Evolutionary conservation across 2,329 filamentous ascomycete genomes (phyloP), one percentile per base, ranked within the genome.

Genomic region (Fonsecaea erecta): DNA sequence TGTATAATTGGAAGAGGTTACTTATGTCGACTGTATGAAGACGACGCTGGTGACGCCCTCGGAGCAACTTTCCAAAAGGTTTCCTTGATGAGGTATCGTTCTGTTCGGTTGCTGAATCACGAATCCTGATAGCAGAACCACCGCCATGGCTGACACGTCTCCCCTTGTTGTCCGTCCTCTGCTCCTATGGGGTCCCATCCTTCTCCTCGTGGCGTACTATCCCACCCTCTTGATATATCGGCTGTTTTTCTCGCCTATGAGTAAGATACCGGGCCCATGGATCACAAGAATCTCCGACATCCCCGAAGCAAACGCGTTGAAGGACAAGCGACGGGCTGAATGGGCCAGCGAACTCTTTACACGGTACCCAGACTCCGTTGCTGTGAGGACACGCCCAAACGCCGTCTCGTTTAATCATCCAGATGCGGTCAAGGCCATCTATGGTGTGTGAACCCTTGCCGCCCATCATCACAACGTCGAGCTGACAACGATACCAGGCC

Each of bases 181-280:
- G 26, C 52, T 57, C 11, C 35, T 58, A 30, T 60, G 51, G 52
- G 52, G 30, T 7, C 48, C 52, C 24, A 16, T 60, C n/a, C 35
- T 55, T 24, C 32, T 67, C n/a, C 46, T 55, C 16, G 34, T 62
- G 21, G 37, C 52, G 4, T 64, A 64, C 9, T 66, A 66, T 30
- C 51, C 56, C 16, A 37, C 52, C 9, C 65, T 71, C 7, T 37
- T 66, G 12, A 56, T 70, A n/a, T 67, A 66, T 40, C 67, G 69
- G 32, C 58, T 72, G 2, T 71, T 65, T 35, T 68, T 70, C 52
- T 69, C 67, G 43, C 71, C 71, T 2, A 63, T 73, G 51, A 63
- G 70, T 43, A 68, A 66, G 48, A 71, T 73, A 21, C 68, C 71
- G 1, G 71, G 71, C 9, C 71, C 71, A 30, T 65, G 64, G 58